Evolutionary conservation across 176 grass and related monocot genomes (phyloP), one percentile per base, ranked within the genome.

Genomic region (Lolium perenne): DNA sequence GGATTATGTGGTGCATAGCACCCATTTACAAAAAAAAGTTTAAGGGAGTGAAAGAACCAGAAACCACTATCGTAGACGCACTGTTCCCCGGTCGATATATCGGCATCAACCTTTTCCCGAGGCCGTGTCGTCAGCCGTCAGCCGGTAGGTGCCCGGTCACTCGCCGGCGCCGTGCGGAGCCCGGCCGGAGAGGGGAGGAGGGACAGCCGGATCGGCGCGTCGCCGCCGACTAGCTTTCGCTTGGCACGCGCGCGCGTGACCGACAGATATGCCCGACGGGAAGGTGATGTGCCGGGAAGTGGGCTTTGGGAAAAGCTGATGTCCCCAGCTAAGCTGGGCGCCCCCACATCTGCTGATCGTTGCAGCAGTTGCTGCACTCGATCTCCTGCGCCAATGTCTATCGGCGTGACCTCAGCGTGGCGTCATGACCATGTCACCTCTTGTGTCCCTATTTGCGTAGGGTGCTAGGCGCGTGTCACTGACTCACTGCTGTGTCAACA

Each of bases 281-380:
- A 74, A 59, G 82, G 58, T 38, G 87, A 48, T 32, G 73, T 17
- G 82, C 71, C 40, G 69, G 72, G 17, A 63, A 65, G 49, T 41
- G 60, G 6, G 69, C 82, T 80, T 67, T 65, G 22, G 69, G 58
- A 72, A 80, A 81, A 81, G 88, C 61, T 75, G 73, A 89, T 43
- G 10, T 0, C 10, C 6, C n/a, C 6, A 0, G 54, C 16, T 25
- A 26, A 13, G 46, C 72, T 32, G 4, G 63, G 64, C 1, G 22
- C 22, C 73, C 71, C 73, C 14, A 76, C 73, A 76, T 29, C 46
- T 53, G 47, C 73, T 54, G 73, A 76, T 32, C 73, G 46, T 29
- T 51, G 72, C 46, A 75, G 72, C 46, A 75, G 72, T 50, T 67
- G 47, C 17, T 8, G 17, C 71, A 45, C 45, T 43, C 29, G 14